A percentile compares a stretch with the other conserved stretches of the same genome.
Conservation (phyloP, 1,139 yeast genomes). For the Candida glucosophila region DNA sequence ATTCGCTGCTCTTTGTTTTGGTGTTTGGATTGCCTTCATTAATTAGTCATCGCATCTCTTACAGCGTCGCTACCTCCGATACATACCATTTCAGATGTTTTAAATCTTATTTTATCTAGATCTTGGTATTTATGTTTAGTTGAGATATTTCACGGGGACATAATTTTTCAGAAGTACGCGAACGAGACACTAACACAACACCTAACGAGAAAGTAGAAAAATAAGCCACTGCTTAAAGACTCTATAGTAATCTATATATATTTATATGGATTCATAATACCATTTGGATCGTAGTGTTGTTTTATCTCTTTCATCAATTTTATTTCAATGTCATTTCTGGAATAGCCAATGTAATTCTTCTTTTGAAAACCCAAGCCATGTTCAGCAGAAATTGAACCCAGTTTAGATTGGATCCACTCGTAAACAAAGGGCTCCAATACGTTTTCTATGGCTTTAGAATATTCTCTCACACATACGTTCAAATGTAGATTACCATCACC, state of each 20-base stretch:
- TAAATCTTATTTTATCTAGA: too few relatives aligned
- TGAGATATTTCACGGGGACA: too few relatives aligned
- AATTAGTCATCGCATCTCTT: conserved; percentile 47
- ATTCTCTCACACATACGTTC: conserved; percentile 83
- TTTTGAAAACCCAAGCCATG: conserved; percentile 97
- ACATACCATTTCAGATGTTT: too few relatives aligned
- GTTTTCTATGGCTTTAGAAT: conserved; percentile 66
- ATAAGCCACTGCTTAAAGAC: too few relatives aligned
- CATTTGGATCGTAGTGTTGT: conserved; percentile 78
- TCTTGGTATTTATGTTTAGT: too few relatives aligned
- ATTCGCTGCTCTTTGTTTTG: conserved; percentile 79
- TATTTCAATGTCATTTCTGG: conserved; percentile 66
- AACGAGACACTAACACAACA: too few relatives aligned
- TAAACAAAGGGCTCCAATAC: conserved; percentile 87
- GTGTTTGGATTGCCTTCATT: conserved; percentile 56
- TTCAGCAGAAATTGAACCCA: conserved; percentile 92
- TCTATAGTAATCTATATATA: conserved; percentile 38
- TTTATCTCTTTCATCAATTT: conserved; percentile 68
- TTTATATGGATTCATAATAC: conserved; percentile 88
- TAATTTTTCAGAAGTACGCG: too few relatives aligned
- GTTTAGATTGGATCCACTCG: conserved; percentile 67
- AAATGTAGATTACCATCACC: conserved; percentile 95
- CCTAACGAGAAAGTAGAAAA: too few relatives aligned
- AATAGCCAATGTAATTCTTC: conserved; percentile 77
- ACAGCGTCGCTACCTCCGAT: too few relatives aligned